These are phyloP conservation scores for Plicaturopsis crispa DNA, from an alignment of 768 basidiomycete genomes.

Conservation along the genomic window DNA sequence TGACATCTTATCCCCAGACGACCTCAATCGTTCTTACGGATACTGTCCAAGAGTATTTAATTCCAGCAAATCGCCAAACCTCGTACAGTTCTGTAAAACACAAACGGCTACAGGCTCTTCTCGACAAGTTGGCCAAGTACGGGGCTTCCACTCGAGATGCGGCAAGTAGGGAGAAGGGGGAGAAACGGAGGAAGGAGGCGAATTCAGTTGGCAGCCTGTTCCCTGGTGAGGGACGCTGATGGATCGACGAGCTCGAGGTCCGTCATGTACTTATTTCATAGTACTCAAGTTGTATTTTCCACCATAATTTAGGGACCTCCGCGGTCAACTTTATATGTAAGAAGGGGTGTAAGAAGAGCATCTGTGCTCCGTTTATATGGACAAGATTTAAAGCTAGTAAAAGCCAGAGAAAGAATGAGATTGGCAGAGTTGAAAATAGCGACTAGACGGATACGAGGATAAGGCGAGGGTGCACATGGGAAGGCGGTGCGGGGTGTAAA, in stretches of 20 bases:
- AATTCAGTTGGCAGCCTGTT: slow-evolving; percentile 70
- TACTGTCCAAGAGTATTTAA: slow-evolving; percentile 72
- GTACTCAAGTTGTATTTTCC: too few relatives aligned
- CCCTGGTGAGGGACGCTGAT: slow-evolving; percentile 57
- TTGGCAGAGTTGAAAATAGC: too few relatives aligned
- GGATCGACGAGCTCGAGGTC: background rate
- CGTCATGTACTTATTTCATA: background rate
- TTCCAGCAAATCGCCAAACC: slow-evolving; percentile 59
- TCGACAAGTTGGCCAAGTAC: slow-evolving; percentile 73
- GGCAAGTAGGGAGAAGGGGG: slow-evolving; percentile 55
- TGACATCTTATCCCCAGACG: slow-evolving; percentile 35
- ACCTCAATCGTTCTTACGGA: slow-evolving; percentile 66
- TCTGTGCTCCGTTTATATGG: too few relatives aligned
- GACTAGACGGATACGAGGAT: too few relatives aligned
- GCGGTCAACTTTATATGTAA: slow-evolving; percentile 21
- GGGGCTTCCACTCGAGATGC: slow-evolving; percentile 57
- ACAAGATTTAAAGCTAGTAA: too few relatives aligned
- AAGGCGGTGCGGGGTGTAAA: slow-evolving; percentile 40
- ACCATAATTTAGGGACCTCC: slow-evolving; percentile 19
- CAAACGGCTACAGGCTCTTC: slow-evolving; percentile 61
- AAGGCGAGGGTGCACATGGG: too few relatives aligned
- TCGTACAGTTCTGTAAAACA: slow-evolving; percentile 62
- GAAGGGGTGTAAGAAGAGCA: too few relatives aligned
- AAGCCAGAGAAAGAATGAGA: too few relatives aligned
- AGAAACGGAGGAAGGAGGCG: slow-evolving; percentile 69